phyloP scores from a whole-genome alignment of 805 yeast genomes.

The Pichia nakasei region DNA sequence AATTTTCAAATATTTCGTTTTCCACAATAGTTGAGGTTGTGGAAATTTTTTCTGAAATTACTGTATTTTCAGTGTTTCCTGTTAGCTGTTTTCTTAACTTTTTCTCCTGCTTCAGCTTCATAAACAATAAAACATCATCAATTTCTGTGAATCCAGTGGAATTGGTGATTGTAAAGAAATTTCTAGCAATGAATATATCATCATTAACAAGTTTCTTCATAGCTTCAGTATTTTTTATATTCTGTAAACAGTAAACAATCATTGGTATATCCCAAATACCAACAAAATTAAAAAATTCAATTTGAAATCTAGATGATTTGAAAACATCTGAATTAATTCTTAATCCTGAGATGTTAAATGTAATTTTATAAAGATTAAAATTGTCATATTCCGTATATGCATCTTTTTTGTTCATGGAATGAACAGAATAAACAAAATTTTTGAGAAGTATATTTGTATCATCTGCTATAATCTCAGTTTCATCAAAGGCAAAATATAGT shows the following conservation, averaged over 20 bases:
- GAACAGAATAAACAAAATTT: constrained; percentile 8
- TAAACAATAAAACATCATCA: constrained; percentile 9
- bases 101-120: not conserved
- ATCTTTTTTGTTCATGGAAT: constrained; percentile 6
- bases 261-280: constrained; percentile 9
- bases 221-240: constrained; percentile 8
- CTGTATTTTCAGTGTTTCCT: no score
- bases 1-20: not conserved
- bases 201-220: constrained; percentile 9
- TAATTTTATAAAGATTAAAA: constrained; percentile 7
- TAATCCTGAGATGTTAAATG: constrained; percentile 10
- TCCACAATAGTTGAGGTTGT: not conserved
- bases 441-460: constrained; percentile 3
- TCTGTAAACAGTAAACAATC: constrained; percentile 3
- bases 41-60: not conserved
- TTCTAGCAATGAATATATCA: constrained; percentile 16
- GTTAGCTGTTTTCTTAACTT: not conserved
- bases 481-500: constrained; percentile 12
- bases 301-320: constrained; percentile 1
- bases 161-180: constrained; percentile 16
- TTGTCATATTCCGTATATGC: constrained; percentile 2
- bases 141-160: constrained; percentile 11
- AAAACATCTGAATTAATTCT: not conserved
- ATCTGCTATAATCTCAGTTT: not conserved
- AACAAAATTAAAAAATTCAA: constrained; percentile 13